Base-by-base conservation (phyloP, 2,329 filamentous ascomycete species). In the Parastagonospora nodorum region DNA sequence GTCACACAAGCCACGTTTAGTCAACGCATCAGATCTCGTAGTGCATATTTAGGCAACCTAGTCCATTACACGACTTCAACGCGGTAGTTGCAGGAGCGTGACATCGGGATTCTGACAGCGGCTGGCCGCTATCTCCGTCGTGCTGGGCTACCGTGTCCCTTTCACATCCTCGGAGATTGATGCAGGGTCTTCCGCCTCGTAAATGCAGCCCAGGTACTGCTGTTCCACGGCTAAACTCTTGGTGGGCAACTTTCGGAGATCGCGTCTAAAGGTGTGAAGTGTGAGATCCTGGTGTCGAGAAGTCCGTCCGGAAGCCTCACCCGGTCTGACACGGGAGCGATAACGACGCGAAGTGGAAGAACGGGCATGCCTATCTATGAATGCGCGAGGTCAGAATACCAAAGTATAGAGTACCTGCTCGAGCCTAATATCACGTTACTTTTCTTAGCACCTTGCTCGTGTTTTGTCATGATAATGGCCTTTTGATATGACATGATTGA, bases 31-130 rank as follows among this genome's bases (percentile, higher is more conserved):
- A 53, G 47, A 71, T 64, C 51, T 71, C 67, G 68, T 63, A 58
- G 60, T 71, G 69, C 69, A 71, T 72, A 61, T 59, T 66, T 39
- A n/a, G 37, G 11, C 27, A 12, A 39, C 19, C 15, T 71, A 71
- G 69, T 50, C 39, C 36, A 58, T 71, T 56, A 49, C 58, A 69
- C 65, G 41, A 37, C 61, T 47, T 54, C 33, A 24, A 33, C 31
- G 36, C 48, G 29, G 39, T 42, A 38, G 51, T 57, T 51, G 49
- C 48, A 57, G 53, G 48, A 55, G 43, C 49, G 57, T 42, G 57
- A 50, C 45, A 55, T 27, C 43, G 46, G 37, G 32, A 10, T 42
- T 56, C 44, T 62, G 55, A 60, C 55, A 62, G 58, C 53, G 48
- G 51, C 45, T 19, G 42, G 10, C 53, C 44, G 28, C 46, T 32